A percentile compares a stretch with the other conserved stretches of the same genome.
phyloP scores from a whole-genome alignment of 495 filamentous ascomycete species.

The Talaromyces adpressus region DNA sequence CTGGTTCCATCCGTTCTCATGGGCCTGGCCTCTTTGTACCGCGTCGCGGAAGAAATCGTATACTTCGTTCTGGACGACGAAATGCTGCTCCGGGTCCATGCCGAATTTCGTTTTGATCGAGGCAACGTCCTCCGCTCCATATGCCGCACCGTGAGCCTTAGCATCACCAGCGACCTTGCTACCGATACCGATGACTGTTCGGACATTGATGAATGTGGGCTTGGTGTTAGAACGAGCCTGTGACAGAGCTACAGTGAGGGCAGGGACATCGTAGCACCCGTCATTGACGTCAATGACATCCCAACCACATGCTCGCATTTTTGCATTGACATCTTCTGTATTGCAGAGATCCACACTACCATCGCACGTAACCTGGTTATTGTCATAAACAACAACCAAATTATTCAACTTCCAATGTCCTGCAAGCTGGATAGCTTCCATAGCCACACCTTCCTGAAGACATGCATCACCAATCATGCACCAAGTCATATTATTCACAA shows the following conservation, averaged over 20 bases:
- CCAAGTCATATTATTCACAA: conserved; percentile 45
- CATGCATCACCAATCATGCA: conserved; percentile 55
- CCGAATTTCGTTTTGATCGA: conserved; percentile 42
- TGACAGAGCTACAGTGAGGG: conserved; percentile 41
- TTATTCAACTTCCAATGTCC: conserved; percentile 50
- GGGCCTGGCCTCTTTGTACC: conserved; percentile 27
- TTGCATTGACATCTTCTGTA: conserved; percentile 52
- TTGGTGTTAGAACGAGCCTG: conserved; percentile 36
- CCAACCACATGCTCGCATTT: conserved; percentile 54
- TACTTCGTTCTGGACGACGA: conserved; percentile 38
- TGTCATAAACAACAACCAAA: conserved; percentile 50
- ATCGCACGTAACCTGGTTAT: conserved; percentile 52
- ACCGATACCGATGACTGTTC: conserved; percentile 51
- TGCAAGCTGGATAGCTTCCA: conserved; percentile 49
- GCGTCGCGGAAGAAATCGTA: conserved; percentile 42
- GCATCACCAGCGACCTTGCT: conserved; percentile 42
- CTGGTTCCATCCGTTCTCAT: conserved; percentile 39
- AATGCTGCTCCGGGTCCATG: conserved; percentile 37
- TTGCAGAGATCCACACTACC: conserved; percentile 48
- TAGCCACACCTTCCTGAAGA: conserved; percentile 51
- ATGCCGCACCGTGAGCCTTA: conserved; percentile 44
- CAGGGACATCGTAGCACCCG: conserved; percentile 45
- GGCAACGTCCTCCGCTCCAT: conserved; percentile 37
- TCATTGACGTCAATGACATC: conserved; percentile 49
- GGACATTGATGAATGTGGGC: conserved; percentile 53